These are phyloP conservation scores for Podaxis rugospora DNA, from an alignment of 768 basidiomycete species.

Conservation along the genomic window DNA sequence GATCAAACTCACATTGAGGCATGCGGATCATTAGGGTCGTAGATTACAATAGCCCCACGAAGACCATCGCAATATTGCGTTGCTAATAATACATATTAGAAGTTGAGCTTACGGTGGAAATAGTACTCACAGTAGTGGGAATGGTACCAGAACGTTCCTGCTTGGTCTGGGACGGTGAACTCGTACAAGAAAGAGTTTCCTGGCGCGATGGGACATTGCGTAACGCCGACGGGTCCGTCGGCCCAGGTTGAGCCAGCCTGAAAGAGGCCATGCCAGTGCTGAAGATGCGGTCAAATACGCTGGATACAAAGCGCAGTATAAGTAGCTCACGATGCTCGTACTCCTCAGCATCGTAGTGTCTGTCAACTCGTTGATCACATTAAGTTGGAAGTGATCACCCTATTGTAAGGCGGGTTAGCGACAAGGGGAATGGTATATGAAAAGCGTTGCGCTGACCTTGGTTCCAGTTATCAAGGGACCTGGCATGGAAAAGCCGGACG, in stretches of 20 bases:
- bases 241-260: slow-evolving; percentile 32
- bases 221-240: slow-evolving; percentile 36
- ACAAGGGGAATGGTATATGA: background rate
- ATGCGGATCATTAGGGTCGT: slow-evolving; percentile 36
- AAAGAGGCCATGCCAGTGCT: slow-evolving; percentile 47
- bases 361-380: slow-evolving; percentile 41
- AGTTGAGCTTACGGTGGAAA: slow-evolving; percentile 16
- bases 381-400: slow-evolving; percentile 40
- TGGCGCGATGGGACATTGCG: slow-evolving; percentile 38
- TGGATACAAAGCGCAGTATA: background rate
- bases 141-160: slow-evolving; percentile 44
- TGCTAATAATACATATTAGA: slow-evolving; percentile 19
- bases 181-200: slow-evolving; percentile 36
- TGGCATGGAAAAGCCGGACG: slow-evolving; percentile 19
- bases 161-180: slow-evolving; percentile 29
- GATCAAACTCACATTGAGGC: slow-evolving; percentile 1
- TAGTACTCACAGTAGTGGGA: slow-evolving; percentile 26
- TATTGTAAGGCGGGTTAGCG: slow-evolving; percentile 12
- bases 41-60: slow-evolving; percentile 43
- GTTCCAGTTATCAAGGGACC: slow-evolving; percentile 26
- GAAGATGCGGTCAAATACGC: background rate
- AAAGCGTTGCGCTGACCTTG: slow-evolving; percentile 17
- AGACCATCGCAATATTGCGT: slow-evolving; percentile 57
- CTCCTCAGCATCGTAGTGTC: slow-evolving; percentile 45
- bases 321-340: slow-evolving; percentile 43